These are phyloP conservation scores for Amauroascus niger DNA, from an alignment of 2,329 filamentous ascomycete species.

Conservation along the genomic window DNA sequence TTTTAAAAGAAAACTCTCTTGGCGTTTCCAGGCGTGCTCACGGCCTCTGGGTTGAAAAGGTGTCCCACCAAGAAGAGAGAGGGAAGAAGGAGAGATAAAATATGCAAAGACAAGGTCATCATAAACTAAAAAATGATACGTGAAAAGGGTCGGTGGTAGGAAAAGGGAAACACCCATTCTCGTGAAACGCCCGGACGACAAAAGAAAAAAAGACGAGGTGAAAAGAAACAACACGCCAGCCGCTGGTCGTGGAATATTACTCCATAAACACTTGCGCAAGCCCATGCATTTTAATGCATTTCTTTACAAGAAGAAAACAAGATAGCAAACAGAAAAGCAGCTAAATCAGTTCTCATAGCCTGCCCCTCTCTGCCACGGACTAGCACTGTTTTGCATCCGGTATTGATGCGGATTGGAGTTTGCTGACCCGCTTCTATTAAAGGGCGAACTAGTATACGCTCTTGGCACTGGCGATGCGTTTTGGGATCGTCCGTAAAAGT, in stretches of 20 bases:
- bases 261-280: conserved; percentile 1
- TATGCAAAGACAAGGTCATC: conserved; percentile 19
- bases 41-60: neutral
- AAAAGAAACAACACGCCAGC: neutral
- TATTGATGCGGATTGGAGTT: conserved; percentile 27
- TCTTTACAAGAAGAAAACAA: neutral
- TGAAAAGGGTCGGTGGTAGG: conserved; percentile 7
- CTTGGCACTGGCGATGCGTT: conserved; percentile 29
- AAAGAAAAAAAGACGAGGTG: neutral
- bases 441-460: conserved; percentile 27
- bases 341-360: conserved; percentile 50
- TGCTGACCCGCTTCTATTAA: conserved; percentile 25
- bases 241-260: neutral
- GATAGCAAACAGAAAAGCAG: neutral
- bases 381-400: conserved; percentile 45
- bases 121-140: conserved; percentile 14
- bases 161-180: neutral
- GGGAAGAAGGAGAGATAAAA: neutral
- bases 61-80: neutral
- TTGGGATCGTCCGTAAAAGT: conserved; percentile 18
- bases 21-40: neutral
- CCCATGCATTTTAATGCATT: neutral
- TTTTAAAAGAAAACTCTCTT: neutral
- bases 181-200: neutral
- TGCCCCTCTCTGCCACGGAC: conserved; percentile 57